Evolutionary conservation across 2,329 filamentous ascomycete genomes (phyloP), one percentile per base, ranked within the genome.

Genomic region (Coleophoma cylindrospora): DNA sequence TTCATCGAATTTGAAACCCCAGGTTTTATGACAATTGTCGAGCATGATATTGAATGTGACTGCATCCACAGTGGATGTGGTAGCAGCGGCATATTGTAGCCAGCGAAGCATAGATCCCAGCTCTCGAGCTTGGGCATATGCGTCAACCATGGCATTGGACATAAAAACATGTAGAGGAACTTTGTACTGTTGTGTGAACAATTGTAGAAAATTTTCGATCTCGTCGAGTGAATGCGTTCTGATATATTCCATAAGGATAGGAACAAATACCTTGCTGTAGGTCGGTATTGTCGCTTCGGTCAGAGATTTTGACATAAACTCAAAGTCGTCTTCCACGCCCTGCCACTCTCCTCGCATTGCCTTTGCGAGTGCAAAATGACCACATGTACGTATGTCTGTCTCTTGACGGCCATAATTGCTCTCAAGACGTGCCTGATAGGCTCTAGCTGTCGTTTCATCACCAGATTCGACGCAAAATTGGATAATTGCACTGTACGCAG

Each of bases 291-390:
- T 27, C 19, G 55, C 45, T 11, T 57, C 47, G 14, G 48, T 40
- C 32, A 57, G 34, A 34, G n/a, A 14, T 27, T 38, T 15, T 12
- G 46, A 22, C 17, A 38, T 19, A 17, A 49, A 43, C 15, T 49
- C 21, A 27, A 67, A 61, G 40, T 58, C 55, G 38, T 54, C 46
- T 40, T 55, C 53, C 15, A 64, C 64, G 13, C 54, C 59, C 15
- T 44, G 36, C 64, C 64, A 66, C 43, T 66, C 59, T 9, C 49
- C 49, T 17, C 52, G 57, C 51, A 58, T 57, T 12, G 64, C 65
- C 33, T 61, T 63, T 8, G 58, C 58, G 19, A 61, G 55, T n/a
- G 62, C 62, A 43, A 66, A 60, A 45, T 65, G 60, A 2, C 64
- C 62, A 48, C 56, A 52, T 8, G 63, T 62, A n/a, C 58, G 57